Base-by-base conservation (phyloP, 441 rosid genomes). In the Gossypium armourianum region DNA sequence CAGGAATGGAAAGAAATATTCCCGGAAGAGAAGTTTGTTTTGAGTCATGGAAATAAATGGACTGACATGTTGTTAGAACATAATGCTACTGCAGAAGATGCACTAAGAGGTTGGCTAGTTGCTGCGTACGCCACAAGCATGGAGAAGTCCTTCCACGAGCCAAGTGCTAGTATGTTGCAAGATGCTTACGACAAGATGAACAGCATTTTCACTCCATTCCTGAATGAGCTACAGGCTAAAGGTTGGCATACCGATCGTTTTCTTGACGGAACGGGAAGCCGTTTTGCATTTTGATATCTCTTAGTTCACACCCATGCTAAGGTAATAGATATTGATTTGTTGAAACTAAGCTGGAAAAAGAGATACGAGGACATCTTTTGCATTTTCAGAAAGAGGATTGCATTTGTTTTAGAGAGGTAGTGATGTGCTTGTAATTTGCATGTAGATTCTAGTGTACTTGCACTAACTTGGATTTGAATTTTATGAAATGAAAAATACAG, bases 241-340 rank as follows among this genome's bases (percentile, higher is more conserved):
- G 97, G 98, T 65, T 93, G 98, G 96, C 90, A 90, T 81, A 88
- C 96, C 0, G 97, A 93, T 75, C 90, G 85, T 40, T 93, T 93
- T 81, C 84, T 91, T 47, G 96, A 90, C 58, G 96, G 98, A 69
- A 76, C 86, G 0, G 97, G 98, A 71, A 81, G 80, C 75, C 90
- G 96, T 15, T 91, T 90, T 69, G 84, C 90, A 17, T 80, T 84
- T 85, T 75, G 78, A 83, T 56, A 49, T 53, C 69, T 53, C 26
- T 19, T 13, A 56, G 62, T 32, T 55, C 26, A 61, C 26, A 15
- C 28, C 28, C n/a, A 21, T 24, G 47, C 13, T 8, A 20, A 24
- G 68, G 57, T 23, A 57, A 45, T 32, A 17, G 8, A 13, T 23
- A 45, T 49, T 68, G 29, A 23, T 10, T 10, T 60, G 65, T 1